A percentile compares a stretch with the other conserved stretches of the same genome.
Conservation (phyloP, 371 early-diverging fungal species). For the Neoconidiobolus thromboides region DNA sequence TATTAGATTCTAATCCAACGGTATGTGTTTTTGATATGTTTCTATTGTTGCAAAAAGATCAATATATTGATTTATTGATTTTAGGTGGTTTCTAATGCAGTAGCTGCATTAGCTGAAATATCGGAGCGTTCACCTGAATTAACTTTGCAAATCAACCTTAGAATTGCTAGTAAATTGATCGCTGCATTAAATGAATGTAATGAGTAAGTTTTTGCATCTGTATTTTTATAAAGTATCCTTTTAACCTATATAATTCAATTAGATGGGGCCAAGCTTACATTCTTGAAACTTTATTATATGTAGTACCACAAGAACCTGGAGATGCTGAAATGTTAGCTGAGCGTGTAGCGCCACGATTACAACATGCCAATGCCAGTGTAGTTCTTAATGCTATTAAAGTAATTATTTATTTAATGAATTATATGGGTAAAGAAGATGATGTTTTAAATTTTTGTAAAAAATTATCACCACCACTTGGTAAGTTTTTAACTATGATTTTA, state of each 20-base stretch:
- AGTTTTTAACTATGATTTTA: background rate
- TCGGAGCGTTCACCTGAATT: constrained; percentile 63
- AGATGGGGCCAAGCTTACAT: constrained; percentile 92
- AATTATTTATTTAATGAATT: constrained; percentile 77
- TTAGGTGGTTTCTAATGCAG: constrained; percentile 88
- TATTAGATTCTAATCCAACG: constrained; percentile 85
- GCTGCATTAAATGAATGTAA: constrained; percentile 93
- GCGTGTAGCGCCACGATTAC: constrained; percentile 79
- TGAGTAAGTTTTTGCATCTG: constrained; percentile 31
- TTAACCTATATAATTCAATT: background rate
- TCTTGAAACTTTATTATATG: constrained; percentile 62
- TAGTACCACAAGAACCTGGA: constrained; percentile 58
- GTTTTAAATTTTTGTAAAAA: constrained; percentile 49
- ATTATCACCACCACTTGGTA: constrained; percentile 78
- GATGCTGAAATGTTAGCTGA: constrained; percentile 84
- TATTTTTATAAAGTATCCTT: background rate
- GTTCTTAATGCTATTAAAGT: constrained; percentile 80
- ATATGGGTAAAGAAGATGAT: constrained; percentile 51
- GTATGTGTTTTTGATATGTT: constrained; percentile 12
- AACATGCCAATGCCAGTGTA: constrained; percentile 93
- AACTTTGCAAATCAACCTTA: constrained; percentile 57
- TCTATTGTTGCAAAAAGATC: background rate
- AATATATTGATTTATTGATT: background rate
- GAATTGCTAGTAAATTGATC: constrained; percentile 67
- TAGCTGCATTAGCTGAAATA: constrained; percentile 86